Evolutionary conservation across 164 flowering plant genomes (phyloP).

Genomic region (Sedum album): DNA sequence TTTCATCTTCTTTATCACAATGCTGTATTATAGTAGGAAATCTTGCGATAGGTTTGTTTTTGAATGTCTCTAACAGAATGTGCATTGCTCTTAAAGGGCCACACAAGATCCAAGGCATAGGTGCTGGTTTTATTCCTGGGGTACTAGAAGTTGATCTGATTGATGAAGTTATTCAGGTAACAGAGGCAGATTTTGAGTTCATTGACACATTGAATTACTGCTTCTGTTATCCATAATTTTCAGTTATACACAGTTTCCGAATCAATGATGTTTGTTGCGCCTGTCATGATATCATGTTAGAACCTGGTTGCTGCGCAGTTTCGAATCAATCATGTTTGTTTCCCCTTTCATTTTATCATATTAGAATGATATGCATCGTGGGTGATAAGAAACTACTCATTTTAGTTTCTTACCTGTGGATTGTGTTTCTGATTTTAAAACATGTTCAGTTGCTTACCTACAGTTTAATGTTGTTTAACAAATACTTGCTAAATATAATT

Average conservation of each 20-base stretch:
- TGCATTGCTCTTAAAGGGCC: slow-evolving; percentile 21
- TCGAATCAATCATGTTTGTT: no score
- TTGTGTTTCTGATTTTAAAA: not conserved
- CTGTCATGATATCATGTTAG: not conserved
- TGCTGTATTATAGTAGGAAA: not conserved
- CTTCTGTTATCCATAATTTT: not conserved
- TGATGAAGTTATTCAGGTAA: slow-evolving; percentile 37
- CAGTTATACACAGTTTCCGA: not conserved
- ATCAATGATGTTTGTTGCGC: not conserved
- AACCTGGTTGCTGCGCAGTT: no score
- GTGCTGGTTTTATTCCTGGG: slow-evolving; percentile 40
- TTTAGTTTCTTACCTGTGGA: not conserved
- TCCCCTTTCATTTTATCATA: no score
- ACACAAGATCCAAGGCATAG: slow-evolving; percentile 42
- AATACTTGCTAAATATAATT: not conserved
- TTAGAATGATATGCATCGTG: no score
- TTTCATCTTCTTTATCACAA: not conserved
- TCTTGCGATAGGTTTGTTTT: not conserved
- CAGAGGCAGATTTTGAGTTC: not conserved
- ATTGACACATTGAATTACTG: not conserved
- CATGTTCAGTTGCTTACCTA: not conserved
- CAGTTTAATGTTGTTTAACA: not conserved
- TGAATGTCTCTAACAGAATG: not conserved
- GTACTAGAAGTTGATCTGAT: slow-evolving; percentile 28
- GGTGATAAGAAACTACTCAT: no score